Conservation (phyloP, 1,284 basidiomycete genomes). For the Termitomyces sp. region DNA sequence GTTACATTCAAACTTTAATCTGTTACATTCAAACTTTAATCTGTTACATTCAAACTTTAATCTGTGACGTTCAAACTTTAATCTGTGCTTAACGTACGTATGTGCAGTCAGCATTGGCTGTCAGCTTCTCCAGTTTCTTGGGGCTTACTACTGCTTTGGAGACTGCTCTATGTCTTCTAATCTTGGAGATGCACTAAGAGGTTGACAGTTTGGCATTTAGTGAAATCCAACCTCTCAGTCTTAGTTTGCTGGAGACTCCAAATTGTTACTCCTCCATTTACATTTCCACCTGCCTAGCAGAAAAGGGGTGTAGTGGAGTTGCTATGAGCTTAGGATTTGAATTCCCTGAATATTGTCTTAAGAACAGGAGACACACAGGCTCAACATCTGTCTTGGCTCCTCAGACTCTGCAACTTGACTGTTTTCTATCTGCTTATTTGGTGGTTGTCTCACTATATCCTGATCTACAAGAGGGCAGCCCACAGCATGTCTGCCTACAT, state of each 20-base stretch:
- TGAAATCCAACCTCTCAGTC: background rate
- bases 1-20: no score
- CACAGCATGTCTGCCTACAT: no score
- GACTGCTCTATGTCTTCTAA: no score
- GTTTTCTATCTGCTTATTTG: background rate
- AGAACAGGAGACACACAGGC: background rate
- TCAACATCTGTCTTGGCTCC: background rate
- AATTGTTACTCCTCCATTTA: background rate
- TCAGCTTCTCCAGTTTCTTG: no score
- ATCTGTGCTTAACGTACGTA: no score
- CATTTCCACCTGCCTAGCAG: background rate
- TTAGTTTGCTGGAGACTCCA: background rate
- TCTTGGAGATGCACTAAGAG: no score
- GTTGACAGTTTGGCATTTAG: background rate
- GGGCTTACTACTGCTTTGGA: no score
- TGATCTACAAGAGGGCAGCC: background rate
- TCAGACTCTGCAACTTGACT: background rate
- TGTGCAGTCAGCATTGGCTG: no score
- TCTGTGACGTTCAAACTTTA: no score
- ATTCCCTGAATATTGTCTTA: conserved; percentile 2
- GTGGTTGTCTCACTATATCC: background rate
- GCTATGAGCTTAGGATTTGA: no score
- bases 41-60: no score
- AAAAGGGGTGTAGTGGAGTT: background rate
- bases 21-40: no score